Evolutionary conservation across 1,284 basidiomycete species (phyloP).

Genomic region (Malassezia nana): DNA sequence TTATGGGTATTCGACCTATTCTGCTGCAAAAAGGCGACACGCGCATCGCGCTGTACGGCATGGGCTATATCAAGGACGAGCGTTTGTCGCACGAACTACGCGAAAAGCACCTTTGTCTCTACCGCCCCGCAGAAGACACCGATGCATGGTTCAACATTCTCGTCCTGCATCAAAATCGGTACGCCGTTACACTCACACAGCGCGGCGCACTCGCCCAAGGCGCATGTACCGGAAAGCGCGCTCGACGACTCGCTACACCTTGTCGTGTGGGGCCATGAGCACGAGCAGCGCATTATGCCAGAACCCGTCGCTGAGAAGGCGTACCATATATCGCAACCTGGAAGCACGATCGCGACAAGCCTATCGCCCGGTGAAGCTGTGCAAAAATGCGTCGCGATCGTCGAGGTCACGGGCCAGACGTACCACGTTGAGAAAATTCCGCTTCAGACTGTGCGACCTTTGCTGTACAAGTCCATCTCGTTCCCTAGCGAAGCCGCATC

Average conservation of each 20-base stretch:
- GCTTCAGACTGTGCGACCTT: slow-evolving; percentile 82
- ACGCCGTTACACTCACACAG: slow-evolving; percentile 52
- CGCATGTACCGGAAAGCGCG: slow-evolving; percentile 86
- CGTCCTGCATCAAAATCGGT: slow-evolving; percentile 92
- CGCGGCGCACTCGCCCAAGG: slow-evolving; percentile 83
- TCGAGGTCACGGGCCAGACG: slow-evolving; percentile 62
- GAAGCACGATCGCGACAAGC: slow-evolving; percentile 86
- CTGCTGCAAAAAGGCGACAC: slow-evolving; percentile 81
- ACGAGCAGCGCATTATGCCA: slow-evolving; percentile 85
- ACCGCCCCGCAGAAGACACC: slow-evolving; percentile 69
- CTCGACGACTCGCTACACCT: slow-evolving; percentile 91
- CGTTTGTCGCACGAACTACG: slow-evolving; percentile 90
- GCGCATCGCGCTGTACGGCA: slow-evolving; percentile 77
- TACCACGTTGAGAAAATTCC: slow-evolving; percentile 76
- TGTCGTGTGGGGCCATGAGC: slow-evolving; percentile 97
- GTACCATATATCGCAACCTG: slow-evolving; percentile 88
- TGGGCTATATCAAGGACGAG: slow-evolving; percentile 92
- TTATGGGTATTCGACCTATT: slow-evolving; percentile 79
- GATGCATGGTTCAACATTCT: slow-evolving; percentile 87
- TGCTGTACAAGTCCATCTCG: slow-evolving; percentile 75
- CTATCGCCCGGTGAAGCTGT: slow-evolving; percentile 31
- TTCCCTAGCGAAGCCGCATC: slow-evolving; percentile 56
- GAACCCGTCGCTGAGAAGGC: slow-evolving; percentile 80
- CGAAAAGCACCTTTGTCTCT: slow-evolving; percentile 89
- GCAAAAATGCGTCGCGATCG: slow-evolving; percentile 34